A percentile compares a stretch with the other conserved stretches of the same genome.
Evolutionary conservation across 2,329 filamentous ascomycete genomes (phyloP).

Genomic region (Claviceps cyperi): DNA sequence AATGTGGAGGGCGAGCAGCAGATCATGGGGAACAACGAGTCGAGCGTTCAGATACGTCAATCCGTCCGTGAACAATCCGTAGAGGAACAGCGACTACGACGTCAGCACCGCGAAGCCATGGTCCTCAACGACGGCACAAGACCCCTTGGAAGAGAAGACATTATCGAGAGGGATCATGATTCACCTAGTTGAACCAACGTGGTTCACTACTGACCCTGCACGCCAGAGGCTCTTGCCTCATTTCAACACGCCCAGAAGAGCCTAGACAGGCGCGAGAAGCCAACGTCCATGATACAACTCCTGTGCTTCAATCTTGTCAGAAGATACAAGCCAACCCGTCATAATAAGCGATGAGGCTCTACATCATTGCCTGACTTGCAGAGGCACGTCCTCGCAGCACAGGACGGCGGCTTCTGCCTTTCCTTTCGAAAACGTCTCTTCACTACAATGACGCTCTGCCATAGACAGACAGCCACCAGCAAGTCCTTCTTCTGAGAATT

Average conservation of each 20-base stretch:
- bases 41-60: conserved; percentile 17
- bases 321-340: background rate
- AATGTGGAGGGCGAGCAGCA: conserved; percentile 19
- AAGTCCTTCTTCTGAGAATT: background rate
- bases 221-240: background rate
- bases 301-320: background rate
- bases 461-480: background rate
- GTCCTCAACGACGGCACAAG: conserved; percentile 77
- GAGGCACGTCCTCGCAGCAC: background rate
- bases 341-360: background rate
- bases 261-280: background rate
- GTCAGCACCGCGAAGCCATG: conserved; percentile 75
- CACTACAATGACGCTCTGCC: background rate
- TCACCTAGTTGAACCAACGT: conserved; percentile 17
- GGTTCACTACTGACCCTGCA: background rate
- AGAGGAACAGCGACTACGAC: conserved; percentile 58
- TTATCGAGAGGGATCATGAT: conserved; percentile 51
- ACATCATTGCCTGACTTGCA: background rate
- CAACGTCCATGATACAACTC: background rate
- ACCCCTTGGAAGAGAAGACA: conserved; percentile 59
- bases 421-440: background rate
- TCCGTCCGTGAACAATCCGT: conserved; percentile 35
- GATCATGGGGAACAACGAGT: conserved; percentile 10
- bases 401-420: background rate
- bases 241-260: background rate